Evolutionary conservation across 495 filamentous ascomycete species (phyloP).

Genomic region (Tuber calosporum): DNA sequence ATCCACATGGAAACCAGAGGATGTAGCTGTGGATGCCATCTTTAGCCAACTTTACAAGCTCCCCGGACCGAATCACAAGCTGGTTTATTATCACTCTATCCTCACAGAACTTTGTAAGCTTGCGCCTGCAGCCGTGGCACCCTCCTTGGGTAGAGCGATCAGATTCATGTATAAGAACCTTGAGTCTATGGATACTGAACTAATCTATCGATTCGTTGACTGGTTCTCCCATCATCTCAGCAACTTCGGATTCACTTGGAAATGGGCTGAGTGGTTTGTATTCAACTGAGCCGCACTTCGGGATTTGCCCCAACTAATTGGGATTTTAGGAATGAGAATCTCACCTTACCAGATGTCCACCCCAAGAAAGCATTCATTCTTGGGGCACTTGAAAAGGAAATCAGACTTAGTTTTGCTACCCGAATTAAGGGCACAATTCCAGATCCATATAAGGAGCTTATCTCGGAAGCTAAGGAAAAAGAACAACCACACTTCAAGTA

Average conservation of each 20-base stretch:
- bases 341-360: slow-evolving; percentile 65
- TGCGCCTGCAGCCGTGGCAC: slow-evolving; percentile 90
- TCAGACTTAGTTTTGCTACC: slow-evolving; percentile 89
- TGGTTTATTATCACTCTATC: slow-evolving; percentile 92
- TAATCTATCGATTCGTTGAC: slow-evolving; percentile 80
- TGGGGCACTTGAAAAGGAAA: slow-evolving; percentile 91
- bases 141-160: slow-evolving; percentile 87
- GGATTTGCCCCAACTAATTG: not conserved
- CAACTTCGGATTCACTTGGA: slow-evolving; percentile 99
- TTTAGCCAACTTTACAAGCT: slow-evolving; percentile 90
- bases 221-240: slow-evolving; percentile 98
- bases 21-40: slow-evolving; percentile 92
- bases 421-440: slow-evolving; percentile 91
- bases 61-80: slow-evolving; percentile 80
- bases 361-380: slow-evolving; percentile 88
- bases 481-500: slow-evolving; percentile 95
- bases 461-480: slow-evolving; percentile 79
- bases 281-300: not conserved
- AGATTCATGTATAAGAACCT: slow-evolving; percentile 76
- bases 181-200: slow-evolving; percentile 76
- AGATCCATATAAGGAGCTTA: slow-evolving; percentile 71
- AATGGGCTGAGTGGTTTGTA: slow-evolving; percentile 83
- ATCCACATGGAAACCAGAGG: slow-evolving; percentile 93
- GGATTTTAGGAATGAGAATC: slow-evolving; percentile 56
- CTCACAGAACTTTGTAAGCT: slow-evolving; percentile 94